Evolutionary conservation across 1,284 basidiomycete species (phyloP).

Genomic region (Boletus mariae): DNA sequence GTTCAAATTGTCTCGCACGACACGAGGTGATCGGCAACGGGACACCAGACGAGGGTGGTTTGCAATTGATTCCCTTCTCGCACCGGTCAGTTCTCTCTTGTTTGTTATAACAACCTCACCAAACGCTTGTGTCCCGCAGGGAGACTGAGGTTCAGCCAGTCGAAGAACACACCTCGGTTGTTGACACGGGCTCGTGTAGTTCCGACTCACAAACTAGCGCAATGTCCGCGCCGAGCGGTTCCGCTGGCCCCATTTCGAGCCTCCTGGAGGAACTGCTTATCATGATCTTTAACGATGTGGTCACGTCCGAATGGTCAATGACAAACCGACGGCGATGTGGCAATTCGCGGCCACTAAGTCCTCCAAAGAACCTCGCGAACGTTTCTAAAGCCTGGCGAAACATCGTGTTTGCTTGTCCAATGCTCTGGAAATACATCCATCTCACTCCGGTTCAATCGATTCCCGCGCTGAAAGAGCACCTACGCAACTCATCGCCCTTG

Average conservation of each 20-base stretch:
- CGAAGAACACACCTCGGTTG: background rate
- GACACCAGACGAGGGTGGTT: background rate
- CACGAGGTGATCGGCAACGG: background rate
- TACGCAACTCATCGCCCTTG: conserved; percentile 13
- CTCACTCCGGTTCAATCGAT: conserved; percentile 15
- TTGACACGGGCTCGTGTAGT: background rate
- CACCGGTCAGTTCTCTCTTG: background rate
- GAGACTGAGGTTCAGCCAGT: background rate
- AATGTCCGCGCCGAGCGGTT: background rate
- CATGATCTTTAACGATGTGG: conserved; percentile 19
- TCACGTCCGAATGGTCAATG: conserved; percentile 11
- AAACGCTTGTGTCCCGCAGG: background rate
- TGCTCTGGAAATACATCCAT: conserved; percentile 21
- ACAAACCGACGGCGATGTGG: background rate
- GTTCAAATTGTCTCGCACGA: background rate
- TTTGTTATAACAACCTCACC: background rate
- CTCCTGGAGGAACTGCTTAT: conserved; percentile 21
- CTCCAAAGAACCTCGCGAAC: conserved; percentile 15
- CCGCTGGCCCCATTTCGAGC: conserved; percentile 10
- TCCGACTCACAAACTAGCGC: background rate
- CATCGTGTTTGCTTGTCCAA: conserved; percentile 16
- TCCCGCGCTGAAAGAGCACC: conserved; percentile 14
- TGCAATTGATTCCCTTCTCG: background rate
- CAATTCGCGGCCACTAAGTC: background rate
- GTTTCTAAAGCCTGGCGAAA: conserved; percentile 17